Conservation (phyloP, 768 basidiomycete species). For the Trametes elegans region DNA sequence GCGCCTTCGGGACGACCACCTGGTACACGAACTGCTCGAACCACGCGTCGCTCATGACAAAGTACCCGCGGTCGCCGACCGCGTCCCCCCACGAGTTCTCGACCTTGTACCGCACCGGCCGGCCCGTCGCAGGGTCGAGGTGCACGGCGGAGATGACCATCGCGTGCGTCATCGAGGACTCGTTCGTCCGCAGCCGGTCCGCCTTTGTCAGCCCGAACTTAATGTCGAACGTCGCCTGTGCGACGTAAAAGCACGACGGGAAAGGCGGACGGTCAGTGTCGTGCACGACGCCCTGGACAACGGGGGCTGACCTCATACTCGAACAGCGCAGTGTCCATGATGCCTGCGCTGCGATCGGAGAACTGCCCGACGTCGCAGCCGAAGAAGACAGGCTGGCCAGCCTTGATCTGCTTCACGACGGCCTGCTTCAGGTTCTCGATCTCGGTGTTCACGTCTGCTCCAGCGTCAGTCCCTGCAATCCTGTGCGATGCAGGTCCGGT, state of each 20-base stretch:
- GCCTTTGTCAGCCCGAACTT: constrained; percentile 80
- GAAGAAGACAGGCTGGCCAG: constrained; percentile 90
- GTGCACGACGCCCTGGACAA: not conserved
- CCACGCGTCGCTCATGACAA: constrained; percentile 91
- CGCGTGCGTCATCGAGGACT: constrained; percentile 93
- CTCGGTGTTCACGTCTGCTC: constrained; percentile 82
- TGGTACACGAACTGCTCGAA: constrained; percentile 96
- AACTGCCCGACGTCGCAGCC: constrained; percentile 95
- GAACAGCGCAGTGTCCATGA: constrained; percentile 85
- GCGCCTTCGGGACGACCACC: constrained; percentile 78
- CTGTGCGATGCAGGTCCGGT: not conserved
- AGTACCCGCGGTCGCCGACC: constrained; percentile 81
- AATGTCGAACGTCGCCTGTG: constrained; percentile 80
- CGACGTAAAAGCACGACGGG: too few relatives aligned
- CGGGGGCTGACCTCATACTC: constrained; percentile 64
- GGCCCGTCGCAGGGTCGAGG: constrained; percentile 62
- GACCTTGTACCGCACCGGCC: constrained; percentile 88
- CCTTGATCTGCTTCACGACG: constrained; percentile 83
- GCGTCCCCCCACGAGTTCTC: constrained; percentile 93
- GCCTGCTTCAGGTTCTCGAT: constrained; percentile 77
- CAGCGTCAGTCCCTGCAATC: not conserved
- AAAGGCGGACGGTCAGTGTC: too few relatives aligned
- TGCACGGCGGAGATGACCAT: constrained; percentile 96
- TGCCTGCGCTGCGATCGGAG: constrained; percentile 64
- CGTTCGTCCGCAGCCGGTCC: constrained; percentile 75